phyloP scores from a whole-genome alignment of 305 asterid genomes.

The Fraxinus paxiana region DNA sequence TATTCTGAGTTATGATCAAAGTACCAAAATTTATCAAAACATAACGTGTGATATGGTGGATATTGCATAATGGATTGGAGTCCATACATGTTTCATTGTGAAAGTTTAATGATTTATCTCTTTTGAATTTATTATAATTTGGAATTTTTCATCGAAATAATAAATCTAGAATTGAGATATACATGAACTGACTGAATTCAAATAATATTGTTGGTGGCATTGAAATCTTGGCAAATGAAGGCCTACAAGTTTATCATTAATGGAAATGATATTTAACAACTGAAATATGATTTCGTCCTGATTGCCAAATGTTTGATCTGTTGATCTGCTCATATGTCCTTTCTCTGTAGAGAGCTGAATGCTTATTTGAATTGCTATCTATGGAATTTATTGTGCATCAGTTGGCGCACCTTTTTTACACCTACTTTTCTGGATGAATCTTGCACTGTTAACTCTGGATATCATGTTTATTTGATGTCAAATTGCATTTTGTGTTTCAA shows the following conservation, averaged over 20 bases:
- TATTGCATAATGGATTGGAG: neutral
- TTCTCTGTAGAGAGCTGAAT: neutral
- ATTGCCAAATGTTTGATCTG: neutral
- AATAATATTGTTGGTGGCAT: neutral
- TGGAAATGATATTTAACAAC: neutral
- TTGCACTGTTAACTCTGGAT: neutral
- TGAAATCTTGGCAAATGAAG: neutral
- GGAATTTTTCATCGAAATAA: slow-evolving; percentile 2
- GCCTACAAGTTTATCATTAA: slow-evolving; percentile 6
- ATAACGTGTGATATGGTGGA: neutral
- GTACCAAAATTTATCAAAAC: neutral
- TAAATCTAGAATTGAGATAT: neutral
- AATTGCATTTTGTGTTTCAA: neutral
- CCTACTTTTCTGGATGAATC: slow-evolving; percentile 11
- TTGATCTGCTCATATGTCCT: neutral
- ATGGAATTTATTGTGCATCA: neutral
- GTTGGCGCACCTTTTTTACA: neutral
- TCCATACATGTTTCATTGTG: slow-evolving; percentile 4
- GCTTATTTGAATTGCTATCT: neutral
- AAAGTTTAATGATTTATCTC: slow-evolving; percentile 7
- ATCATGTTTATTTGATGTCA: neutral
- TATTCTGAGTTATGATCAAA: slow-evolving; percentile 20
- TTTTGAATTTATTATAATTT: neutral
- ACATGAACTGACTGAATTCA: neutral
- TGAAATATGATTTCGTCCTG: neutral